These are phyloP conservation scores for Gossypium lobatum DNA, from an alignment of 441 rosid genomes.

Conservation along the genomic window DNA sequence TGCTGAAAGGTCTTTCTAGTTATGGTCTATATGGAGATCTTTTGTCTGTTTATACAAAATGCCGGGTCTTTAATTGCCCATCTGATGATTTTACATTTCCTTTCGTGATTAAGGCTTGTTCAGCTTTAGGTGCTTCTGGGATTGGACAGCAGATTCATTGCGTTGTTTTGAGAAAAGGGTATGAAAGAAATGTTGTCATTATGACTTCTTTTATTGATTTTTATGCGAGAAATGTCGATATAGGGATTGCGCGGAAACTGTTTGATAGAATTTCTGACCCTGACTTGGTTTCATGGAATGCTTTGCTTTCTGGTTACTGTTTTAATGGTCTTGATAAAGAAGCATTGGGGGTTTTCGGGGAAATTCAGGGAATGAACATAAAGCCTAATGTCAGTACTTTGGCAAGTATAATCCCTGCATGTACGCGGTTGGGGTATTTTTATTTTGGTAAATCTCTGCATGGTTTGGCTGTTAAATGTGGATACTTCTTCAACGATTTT, in stretches of 20 bases:
- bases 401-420: conserved; percentile 35
- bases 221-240: conserved; percentile 29
- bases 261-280: conserved; percentile 36
- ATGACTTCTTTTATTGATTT: conserved; percentile 33
- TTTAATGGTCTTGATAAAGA: conserved; percentile 28
- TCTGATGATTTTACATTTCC: conserved; percentile 41
- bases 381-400: conserved; percentile 45
- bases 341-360: conserved; percentile 29
- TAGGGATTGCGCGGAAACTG: conserved; percentile 28
- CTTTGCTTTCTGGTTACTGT: conserved; percentile 43
- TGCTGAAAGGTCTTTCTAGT: conserved; percentile 30
- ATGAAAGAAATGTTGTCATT: conserved; percentile 29
- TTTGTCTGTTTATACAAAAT: conserved; percentile 25
- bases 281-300: conserved; percentile 53
- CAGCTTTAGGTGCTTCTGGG: conserved; percentile 26
- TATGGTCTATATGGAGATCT: conserved; percentile 29
- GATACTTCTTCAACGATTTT: conserved; percentile 25
- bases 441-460: conserved; percentile 34
- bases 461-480: conserved; percentile 36
- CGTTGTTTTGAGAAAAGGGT: conserved; percentile 39
- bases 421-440: conserved; percentile 29
- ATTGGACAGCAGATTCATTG: conserved; percentile 35
- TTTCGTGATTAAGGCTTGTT: conserved; percentile 41
- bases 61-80: conserved; percentile 23
- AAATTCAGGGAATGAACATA: conserved; percentile 22